Evolutionary conservation across 1,139 yeast species (phyloP).

Genomic region (Blastobotrys indianensis): DNA sequence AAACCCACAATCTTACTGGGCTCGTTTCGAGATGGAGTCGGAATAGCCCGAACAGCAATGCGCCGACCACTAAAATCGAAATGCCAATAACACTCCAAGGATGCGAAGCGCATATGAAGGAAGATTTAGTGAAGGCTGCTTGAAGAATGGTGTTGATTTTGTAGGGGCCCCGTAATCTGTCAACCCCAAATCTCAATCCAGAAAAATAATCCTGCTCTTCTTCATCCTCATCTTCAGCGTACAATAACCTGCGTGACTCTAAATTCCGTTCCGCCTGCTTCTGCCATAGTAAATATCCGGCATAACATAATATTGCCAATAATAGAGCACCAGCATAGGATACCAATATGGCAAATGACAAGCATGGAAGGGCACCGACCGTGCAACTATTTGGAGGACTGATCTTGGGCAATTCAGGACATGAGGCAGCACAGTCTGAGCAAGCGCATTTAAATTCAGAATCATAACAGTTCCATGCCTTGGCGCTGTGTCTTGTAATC

Average conservation of each 20-base stretch:
- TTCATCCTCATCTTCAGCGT: conserved; percentile 22
- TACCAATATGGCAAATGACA: conserved; percentile 56
- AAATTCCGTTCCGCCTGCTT: conserved; percentile 14
- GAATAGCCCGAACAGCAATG: conserved; percentile 50
- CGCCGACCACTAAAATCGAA: conserved; percentile 41
- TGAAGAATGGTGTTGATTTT: conserved; percentile 43
- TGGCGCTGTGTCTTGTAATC: conserved; percentile 31
- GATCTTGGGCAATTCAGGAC: conserved; percentile 59
- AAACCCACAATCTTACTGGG: conserved; percentile 87
- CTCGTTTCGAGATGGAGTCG: conserved; percentile 60
- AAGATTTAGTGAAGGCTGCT: conserved; percentile 43
- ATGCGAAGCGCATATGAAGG: conserved; percentile 36
- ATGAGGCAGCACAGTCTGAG: conserved; percentile 76
- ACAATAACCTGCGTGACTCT: conserved; percentile 20
- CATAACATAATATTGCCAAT: conserved; percentile 37
- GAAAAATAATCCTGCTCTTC: conserved; percentile 22
- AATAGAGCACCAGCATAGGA: conserved; percentile 44
- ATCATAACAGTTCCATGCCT: conserved; percentile 55
- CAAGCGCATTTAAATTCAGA: conserved; percentile 76
- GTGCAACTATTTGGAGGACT: conserved; percentile 41
- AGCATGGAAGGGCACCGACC: conserved; percentile 64
- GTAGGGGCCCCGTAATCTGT: conserved; percentile 33
- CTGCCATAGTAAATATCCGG: conserved; percentile 15
- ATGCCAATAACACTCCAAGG: conserved; percentile 52
- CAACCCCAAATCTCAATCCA: conserved; percentile 7